A percentile compares a stretch with the other conserved stretches of the same genome.
Evolutionary conservation across 1,139 yeast genomes (phyloP).

Genomic region (Suhomyces terraborum): DNA sequence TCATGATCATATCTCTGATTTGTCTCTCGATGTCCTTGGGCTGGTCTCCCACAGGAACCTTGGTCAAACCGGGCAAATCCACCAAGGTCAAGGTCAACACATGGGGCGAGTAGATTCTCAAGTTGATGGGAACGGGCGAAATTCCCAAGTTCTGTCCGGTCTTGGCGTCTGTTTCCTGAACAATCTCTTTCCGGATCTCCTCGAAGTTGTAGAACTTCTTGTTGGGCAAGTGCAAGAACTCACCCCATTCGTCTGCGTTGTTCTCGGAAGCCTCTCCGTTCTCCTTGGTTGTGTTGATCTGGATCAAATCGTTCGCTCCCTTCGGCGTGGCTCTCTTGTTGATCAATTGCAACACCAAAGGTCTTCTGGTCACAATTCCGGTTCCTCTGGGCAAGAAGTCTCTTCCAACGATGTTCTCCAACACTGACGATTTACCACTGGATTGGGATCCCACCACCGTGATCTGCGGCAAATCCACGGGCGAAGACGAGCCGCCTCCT

Average conservation of each 20-base stretch:
- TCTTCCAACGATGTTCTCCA: constrained; percentile 76
- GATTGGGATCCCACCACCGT: constrained; percentile 83
- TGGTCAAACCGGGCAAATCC: constrained; percentile 96
- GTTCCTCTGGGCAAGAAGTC: constrained; percentile 82
- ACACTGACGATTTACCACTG: constrained; percentile 75
- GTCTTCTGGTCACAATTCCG: constrained; percentile 80
- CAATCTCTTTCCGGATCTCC: constrained; percentile 88
- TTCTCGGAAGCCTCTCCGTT: constrained; percentile 62
- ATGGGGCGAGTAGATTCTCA: constrained; percentile 93
- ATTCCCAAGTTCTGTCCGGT: constrained; percentile 94
- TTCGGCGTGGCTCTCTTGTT: constrained; percentile 52
- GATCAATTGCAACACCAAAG: constrained; percentile 72
- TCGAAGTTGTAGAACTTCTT: constrained; percentile 87
- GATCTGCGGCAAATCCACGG: constrained; percentile 77
- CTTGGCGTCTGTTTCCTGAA: constrained; percentile 88
- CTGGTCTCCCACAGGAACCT: constrained; percentile 99
- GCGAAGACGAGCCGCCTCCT: constrained; percentile 82
- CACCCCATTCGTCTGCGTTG: constrained; percentile 97
- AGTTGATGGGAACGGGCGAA: constrained; percentile 87
- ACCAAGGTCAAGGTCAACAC: constrained; percentile 94
- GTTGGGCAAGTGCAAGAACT: constrained; percentile 88
- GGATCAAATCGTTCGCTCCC: constrained; percentile 30
- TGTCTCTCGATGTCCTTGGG: constrained; percentile 96
- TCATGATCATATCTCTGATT: constrained; percentile 91
- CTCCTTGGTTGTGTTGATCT: constrained; percentile 39